These are phyloP conservation scores for Metschnikowia arizonensis DNA, from an alignment of 805 yeast genomes.

Conservation along the genomic window DNA sequence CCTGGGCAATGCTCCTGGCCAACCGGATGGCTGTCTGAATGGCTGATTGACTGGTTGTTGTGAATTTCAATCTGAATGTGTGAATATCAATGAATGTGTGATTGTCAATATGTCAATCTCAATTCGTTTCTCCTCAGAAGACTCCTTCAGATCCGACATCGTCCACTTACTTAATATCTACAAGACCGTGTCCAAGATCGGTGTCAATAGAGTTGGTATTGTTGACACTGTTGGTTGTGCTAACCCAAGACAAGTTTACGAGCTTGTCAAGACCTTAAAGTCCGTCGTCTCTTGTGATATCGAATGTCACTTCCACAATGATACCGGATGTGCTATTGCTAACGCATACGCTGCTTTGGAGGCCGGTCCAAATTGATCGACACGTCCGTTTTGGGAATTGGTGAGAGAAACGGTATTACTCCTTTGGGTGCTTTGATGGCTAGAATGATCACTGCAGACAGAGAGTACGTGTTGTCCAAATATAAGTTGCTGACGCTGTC, in stretches of 20 bases:
- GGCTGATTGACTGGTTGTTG: no score
- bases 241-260: conserved; percentile 60
- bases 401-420: conserved; percentile 62
- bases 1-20: no score
- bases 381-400: conserved; percentile 57
- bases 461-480: conserved; percentile 55
- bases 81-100: no score
- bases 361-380: conserved; percentile 57
- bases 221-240: conserved; percentile 65
- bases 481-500: conserved; percentile 56
- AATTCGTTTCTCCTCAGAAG: conserved; percentile 56
- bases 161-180: conserved; percentile 56
- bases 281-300: conserved; percentile 56
- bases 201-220: conserved; percentile 60
- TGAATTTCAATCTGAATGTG: no score
- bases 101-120: no score
- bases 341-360: conserved; percentile 61
- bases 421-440: conserved; percentile 62
- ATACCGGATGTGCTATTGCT: conserved; percentile 62
- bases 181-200: conserved; percentile 58
- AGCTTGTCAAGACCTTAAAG: conserved; percentile 53
- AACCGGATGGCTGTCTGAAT: no score
- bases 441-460: conserved; percentile 58
- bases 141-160: conserved; percentile 56
- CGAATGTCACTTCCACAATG: conserved; percentile 61